Percentiles rank a stretch among this genome's conserved stretches.
Conservation (phyloP, 768 basidiomycete species). For the Pisolithus albus region DNA sequence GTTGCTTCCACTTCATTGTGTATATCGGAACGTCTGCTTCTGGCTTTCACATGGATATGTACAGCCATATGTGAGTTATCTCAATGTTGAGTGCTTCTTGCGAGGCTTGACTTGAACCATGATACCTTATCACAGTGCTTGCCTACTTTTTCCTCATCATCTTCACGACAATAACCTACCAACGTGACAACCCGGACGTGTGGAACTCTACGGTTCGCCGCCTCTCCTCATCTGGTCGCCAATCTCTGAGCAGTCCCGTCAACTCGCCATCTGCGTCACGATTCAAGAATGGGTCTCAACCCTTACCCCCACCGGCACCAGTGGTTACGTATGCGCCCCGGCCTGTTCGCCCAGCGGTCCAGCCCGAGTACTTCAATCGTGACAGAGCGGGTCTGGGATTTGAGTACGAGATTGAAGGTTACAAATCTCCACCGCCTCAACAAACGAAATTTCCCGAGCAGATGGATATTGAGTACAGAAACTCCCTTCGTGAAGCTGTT, state of each 20-base stretch:
- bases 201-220: slow-evolving; percentile 47
- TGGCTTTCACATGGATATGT: slow-evolving; percentile 56
- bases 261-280: slow-evolving; percentile 29
- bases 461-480: slow-evolving; percentile 10
- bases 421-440: slow-evolving; percentile 15
- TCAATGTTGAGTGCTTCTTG: neutral
- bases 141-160: slow-evolving; percentile 49
- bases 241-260: slow-evolving; percentile 29
- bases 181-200: slow-evolving; percentile 39
- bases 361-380: slow-evolving; percentile 21
- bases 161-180: slow-evolving; percentile 36
- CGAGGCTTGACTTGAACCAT: neutral
- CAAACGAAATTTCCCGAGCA: slow-evolving; percentile 12
- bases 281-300: slow-evolving; percentile 26
- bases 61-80: slow-evolving; percentile 34
- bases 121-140: slow-evolving; percentile 38
- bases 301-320: neutral
- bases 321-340: slow-evolving; percentile 39
- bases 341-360: slow-evolving; percentile 34
- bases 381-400: slow-evolving; percentile 33
- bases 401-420: slow-evolving; percentile 46
- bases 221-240: slow-evolving; percentile 27
- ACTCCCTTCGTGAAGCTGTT: slow-evolving; percentile 20
- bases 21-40: slow-evolving; percentile 46
- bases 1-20: slow-evolving; percentile 26